Evolutionary conservation across 2,329 filamentous ascomycete genomes (phyloP).

Genomic region (Hypomyces rosellus): DNA sequence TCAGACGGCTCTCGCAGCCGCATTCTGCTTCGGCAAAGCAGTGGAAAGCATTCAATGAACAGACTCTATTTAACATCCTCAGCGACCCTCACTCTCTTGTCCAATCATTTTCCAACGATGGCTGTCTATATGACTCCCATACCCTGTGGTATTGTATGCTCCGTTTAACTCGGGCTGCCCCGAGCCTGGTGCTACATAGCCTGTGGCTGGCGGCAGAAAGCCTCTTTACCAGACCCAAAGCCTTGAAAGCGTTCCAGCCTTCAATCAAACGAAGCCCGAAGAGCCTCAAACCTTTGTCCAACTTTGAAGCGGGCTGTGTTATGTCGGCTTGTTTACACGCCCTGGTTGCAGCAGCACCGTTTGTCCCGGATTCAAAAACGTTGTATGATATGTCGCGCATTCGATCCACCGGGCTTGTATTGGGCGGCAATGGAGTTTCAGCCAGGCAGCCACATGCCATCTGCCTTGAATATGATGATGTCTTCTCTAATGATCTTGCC

Average conservation of each 20-base stretch:
- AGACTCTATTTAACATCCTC: conserved; percentile 58
- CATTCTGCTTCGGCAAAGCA: conserved; percentile 25
- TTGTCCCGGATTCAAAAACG: conserved; percentile 39
- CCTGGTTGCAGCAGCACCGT: conserved; percentile 51
- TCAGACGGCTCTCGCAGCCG: conserved; percentile 7
- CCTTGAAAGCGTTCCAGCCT: conserved; percentile 35
- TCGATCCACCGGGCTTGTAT: conserved; percentile 46
- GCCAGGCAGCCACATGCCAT: conserved; percentile 42
- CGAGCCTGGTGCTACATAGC: conserved; percentile 55
- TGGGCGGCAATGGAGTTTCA: conserved; percentile 40
- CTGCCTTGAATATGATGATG: conserved; percentile 57
- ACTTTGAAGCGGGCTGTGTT: conserved; percentile 45
- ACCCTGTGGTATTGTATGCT: conserved; percentile 59
- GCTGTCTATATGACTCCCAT: conserved; percentile 52
- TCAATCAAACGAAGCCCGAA: conserved; percentile 9
- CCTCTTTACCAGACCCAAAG: conserved; percentile 50
- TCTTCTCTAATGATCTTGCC: conserved; percentile 55
- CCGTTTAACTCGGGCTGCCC: conserved; percentile 50
- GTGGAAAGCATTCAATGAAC: conserved; percentile 57
- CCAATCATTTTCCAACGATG: conserved; percentile 49
- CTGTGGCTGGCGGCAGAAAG: conserved; percentile 56
- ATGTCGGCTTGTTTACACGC: conserved; percentile 58
- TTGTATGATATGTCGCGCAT: conserved; percentile 56
- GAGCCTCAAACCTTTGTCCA: conserved; percentile 23
- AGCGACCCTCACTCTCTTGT: conserved; percentile 50